Conservation (phyloP, 2,329 filamentous ascomycete genomes). For the Fusarium oxysporum region DNA sequence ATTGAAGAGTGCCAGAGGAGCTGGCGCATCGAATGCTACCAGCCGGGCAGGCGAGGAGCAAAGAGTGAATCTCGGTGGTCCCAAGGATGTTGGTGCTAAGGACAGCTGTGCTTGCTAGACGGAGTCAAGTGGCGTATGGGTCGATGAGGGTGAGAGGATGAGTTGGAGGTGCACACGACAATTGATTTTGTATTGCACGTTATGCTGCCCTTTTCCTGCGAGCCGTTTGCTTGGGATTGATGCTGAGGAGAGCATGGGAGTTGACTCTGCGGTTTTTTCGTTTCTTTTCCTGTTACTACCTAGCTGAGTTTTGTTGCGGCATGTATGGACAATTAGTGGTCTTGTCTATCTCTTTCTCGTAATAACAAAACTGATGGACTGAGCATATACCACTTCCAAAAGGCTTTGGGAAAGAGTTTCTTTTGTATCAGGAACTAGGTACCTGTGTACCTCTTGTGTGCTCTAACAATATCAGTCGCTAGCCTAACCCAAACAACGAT, state of each 20-base stretch:
- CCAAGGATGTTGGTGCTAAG: conserved; percentile 80
- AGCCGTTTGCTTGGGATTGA: conserved; percentile 45
- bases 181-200: conserved; percentile 43
- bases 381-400: background rate
- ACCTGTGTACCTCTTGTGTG: background rate
- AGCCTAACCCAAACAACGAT: background rate
- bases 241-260: conserved; percentile 46
- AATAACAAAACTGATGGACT: background rate
- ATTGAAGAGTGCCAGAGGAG: conserved; percentile 86
- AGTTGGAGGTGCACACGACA: conserved; percentile 26
- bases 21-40: conserved; percentile 70
- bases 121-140: background rate
- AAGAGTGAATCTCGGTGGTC: conserved; percentile 84
- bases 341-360: background rate
- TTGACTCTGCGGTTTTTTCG: conserved; percentile 40
- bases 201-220: conserved; percentile 44
- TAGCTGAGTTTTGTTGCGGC: conserved; percentile 34
- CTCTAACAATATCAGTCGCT: background rate
- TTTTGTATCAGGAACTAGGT: background rate
- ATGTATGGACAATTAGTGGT: conserved; percentile 23
- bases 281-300: conserved; percentile 35
- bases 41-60: conserved; percentile 74
- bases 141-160: conserved; percentile 21
- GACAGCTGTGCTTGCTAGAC: conserved; percentile 88
- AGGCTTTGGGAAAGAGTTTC: background rate